Percentiles rank a stretch among this genome's conserved stretches.
Conservation (phyloP, 441 rosid species). For the Croton setiger region DNA sequence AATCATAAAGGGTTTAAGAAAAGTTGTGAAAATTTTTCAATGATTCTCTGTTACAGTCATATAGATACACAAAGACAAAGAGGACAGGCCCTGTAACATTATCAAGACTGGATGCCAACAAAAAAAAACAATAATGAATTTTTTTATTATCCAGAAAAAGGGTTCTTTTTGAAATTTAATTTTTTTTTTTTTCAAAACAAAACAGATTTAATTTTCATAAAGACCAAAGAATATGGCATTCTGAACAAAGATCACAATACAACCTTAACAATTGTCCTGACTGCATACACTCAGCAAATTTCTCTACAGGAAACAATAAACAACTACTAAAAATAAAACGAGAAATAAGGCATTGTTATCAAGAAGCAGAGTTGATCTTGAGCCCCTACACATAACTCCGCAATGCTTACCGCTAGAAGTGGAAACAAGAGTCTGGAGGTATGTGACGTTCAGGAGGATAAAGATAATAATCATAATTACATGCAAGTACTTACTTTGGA, state of each 20-base stretch:
- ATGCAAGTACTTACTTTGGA: slow-evolving; percentile 57
- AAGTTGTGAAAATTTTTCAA: background rate
- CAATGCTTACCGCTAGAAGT: background rate
- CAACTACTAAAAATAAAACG: background rate
- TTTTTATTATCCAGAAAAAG: background rate
- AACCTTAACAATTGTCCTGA: background rate
- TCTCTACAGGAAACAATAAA: background rate
- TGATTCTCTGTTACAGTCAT: background rate
- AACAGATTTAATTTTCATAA: background rate
- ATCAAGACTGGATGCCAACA: background rate
- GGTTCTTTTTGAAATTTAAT: background rate
- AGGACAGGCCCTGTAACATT: background rate
- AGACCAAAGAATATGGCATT: background rate
- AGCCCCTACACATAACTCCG: background rate
- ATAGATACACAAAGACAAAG: background rate
- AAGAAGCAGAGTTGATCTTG: background rate
- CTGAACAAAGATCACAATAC: background rate
- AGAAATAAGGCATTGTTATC: background rate
- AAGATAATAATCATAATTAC: background rate
- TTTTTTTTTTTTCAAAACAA: background rate
- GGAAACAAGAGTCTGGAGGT: too few species aligned
- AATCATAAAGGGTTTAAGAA: background rate
- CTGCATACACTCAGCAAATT: background rate
- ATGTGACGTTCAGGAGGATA: background rate
- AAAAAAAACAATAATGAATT: background rate